Conservation (phyloP, 1,284 basidiomycete genomes). For the Butyriboletus appendiculatus region DNA sequence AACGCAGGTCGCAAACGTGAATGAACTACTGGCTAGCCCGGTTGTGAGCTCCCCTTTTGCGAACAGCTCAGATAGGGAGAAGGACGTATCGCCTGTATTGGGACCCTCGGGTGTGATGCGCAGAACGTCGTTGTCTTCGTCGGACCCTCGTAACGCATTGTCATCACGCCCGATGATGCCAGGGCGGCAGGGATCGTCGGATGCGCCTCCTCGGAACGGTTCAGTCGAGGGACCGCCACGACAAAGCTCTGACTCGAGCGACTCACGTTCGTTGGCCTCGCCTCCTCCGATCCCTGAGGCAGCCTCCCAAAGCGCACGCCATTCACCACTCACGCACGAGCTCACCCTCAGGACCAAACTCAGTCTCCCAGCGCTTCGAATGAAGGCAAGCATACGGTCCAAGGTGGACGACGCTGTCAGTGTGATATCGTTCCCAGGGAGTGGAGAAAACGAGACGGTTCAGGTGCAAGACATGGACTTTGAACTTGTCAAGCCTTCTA, state of each 20-base stretch:
- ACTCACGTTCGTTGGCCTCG: constrained; percentile 28
- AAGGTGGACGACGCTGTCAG: constrained; percentile 33
- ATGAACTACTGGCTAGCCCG: constrained; percentile 13
- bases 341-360: constrained; percentile 27
- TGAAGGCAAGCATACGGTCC: constrained; percentile 22
- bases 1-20: background rate
- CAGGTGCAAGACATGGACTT: constrained; percentile 81
- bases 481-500: constrained; percentile 65
- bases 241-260: constrained; percentile 28
- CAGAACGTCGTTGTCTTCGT: constrained; percentile 14
- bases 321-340: constrained; percentile 27
- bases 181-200: constrained; percentile 18
- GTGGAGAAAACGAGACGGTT: constrained; percentile 46
- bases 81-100: constrained; percentile 13
- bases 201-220: constrained; percentile 12
- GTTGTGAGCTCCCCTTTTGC: constrained; percentile 14
- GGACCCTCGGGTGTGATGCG: background rate
- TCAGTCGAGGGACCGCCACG: constrained; percentile 26
- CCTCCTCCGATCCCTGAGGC: constrained; percentile 24
- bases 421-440: constrained; percentile 24
- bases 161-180: constrained; percentile 16
- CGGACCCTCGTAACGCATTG: constrained; percentile 6
- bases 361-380: constrained; percentile 32
- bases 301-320: constrained; percentile 20
- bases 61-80: constrained; percentile 20